These are phyloP conservation scores for Stramenopiles sp. DNA, from an alignment of 352 stramenopile species.

Conservation along the genomic window DNA sequence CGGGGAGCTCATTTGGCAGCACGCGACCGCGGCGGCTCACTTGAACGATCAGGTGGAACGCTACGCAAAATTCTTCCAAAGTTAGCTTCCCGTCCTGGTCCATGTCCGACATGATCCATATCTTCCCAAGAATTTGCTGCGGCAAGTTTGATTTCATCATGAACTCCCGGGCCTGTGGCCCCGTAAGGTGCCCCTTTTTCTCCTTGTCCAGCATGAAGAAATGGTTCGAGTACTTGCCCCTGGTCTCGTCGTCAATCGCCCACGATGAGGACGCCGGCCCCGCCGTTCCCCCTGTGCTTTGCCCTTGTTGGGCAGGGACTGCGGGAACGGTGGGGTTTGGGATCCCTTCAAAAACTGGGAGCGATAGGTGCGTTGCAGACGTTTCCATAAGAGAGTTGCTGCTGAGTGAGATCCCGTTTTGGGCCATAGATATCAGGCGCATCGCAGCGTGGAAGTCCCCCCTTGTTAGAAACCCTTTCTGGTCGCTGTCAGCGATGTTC, in stretches of 20 bases:
- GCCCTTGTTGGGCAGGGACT: not conserved
- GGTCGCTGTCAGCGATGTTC: constrained; percentile 22
- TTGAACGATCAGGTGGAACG: not conserved
- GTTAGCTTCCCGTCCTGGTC: not conserved
- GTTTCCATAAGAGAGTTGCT: not conserved
- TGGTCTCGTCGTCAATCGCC: not conserved
- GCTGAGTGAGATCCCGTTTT: constrained; percentile 18
- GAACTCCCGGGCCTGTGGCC: not conserved
- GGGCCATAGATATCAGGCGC: constrained; percentile 24
- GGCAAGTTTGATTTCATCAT: constrained; percentile 5
- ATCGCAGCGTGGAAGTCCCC: constrained; percentile 22
- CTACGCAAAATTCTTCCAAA: not conserved
- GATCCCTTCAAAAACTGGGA: not conserved
- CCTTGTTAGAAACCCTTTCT: constrained; percentile 18
- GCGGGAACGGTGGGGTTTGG: not conserved
- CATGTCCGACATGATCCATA: not conserved
- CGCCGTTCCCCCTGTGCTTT: not conserved
- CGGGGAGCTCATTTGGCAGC: not conserved
- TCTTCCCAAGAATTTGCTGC: not conserved
- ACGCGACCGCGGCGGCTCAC: not conserved
- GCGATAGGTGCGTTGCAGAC: not conserved
- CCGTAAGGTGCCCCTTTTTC: not conserved
- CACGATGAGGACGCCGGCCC: not conserved
- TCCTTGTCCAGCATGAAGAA: not conserved
- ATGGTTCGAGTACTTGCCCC: not conserved